Evolutionary conservation across 345 rosid species (phyloP).

Genomic region (Mercurialis annua): DNA sequence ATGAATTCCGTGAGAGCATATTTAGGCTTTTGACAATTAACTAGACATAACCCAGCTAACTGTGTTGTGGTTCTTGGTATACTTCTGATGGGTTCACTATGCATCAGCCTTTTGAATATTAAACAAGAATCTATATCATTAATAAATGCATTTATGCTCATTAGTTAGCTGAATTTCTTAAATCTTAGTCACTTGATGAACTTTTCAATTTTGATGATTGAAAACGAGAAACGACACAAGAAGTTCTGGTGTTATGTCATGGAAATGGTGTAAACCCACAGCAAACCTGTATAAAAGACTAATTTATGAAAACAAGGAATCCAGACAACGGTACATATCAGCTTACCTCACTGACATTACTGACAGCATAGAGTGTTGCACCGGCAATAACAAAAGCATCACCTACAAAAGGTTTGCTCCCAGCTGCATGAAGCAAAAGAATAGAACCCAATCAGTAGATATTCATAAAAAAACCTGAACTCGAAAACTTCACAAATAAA

Average conservation of each 20-base stretch:
- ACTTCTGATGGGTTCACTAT: not conserved
- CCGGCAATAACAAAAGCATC: conserved; percentile 36
- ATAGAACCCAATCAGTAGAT: not conserved
- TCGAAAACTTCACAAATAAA: not conserved
- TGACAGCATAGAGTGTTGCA: conserved; percentile 36
- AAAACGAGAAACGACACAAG: not conserved
- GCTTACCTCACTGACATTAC: conserved; percentile 36
- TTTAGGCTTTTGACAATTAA: not conserved
- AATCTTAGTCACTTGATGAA: not conserved
- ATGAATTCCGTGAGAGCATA: not conserved
- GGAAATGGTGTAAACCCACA: not conserved
- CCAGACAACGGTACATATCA: not conserved
- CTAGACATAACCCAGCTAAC: not conserved
- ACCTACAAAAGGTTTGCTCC: conserved; percentile 31
- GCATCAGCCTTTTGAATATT: not conserved
- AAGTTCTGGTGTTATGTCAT: no score
- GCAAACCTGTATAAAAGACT: not conserved
- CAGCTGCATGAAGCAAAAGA: conserved; percentile 23
- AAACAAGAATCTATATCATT: not conserved
- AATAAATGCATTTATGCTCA: not conserved
- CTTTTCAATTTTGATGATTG: not conserved
- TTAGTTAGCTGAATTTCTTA: not conserved
- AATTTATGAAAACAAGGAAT: not conserved
- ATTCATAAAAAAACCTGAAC: not conserved
- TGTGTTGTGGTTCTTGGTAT: not conserved